A percentile compares a stretch with the other conserved stretches of the same genome.
Evolutionary conservation across 2,329 filamentous ascomycete species (phyloP).

Genomic region (Aspergillus cejpii): DNA sequence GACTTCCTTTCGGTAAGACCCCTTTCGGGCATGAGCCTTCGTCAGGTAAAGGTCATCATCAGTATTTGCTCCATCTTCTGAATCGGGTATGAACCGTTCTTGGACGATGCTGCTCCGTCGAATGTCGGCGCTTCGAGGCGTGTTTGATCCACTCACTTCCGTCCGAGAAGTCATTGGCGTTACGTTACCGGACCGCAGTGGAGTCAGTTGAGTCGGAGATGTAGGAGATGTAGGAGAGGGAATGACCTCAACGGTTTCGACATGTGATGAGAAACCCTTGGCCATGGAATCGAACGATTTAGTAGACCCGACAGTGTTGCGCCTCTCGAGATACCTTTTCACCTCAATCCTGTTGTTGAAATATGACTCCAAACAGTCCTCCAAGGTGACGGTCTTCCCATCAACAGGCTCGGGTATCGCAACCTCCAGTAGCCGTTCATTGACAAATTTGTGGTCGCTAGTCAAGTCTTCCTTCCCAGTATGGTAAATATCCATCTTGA

Average conservation of each 20-base stretch:
- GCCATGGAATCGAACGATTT: slow-evolving; percentile 32
- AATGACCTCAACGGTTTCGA: slow-evolving; percentile 41
- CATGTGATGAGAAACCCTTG: slow-evolving; percentile 35
- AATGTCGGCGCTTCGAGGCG: slow-evolving; percentile 16
- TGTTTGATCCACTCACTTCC: slow-evolving; percentile 21
- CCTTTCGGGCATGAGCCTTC: slow-evolving; percentile 26
- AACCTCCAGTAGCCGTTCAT: slow-evolving; percentile 83
- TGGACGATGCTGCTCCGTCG: slow-evolving; percentile 41
- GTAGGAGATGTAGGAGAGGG: slow-evolving; percentile 31
- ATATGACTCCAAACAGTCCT: slow-evolving; percentile 87
- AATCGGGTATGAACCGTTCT: slow-evolving; percentile 39
- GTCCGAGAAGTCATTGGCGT: slow-evolving; percentile 24
- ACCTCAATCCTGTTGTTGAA: slow-evolving; percentile 94
- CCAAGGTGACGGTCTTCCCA: slow-evolving; percentile 66
- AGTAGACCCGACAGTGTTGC: slow-evolving; percentile 50
- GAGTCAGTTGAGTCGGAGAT: slow-evolving; percentile 26
- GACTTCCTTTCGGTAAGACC: slow-evolving; percentile 64
- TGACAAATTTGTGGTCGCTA: slow-evolving; percentile 91
- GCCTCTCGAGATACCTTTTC: slow-evolving; percentile 62
- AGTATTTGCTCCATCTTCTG: slow-evolving; percentile 39
- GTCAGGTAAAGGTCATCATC: slow-evolving; percentile 24
- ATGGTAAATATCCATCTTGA: slow-evolving; percentile 94
- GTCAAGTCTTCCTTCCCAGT: slow-evolving; percentile 73
- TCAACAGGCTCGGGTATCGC: slow-evolving; percentile 66
- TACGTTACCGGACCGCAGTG: slow-evolving; percentile 17